Conservation (phyloP, 768 basidiomycete genomes). For the Serendipita indica region DNA sequence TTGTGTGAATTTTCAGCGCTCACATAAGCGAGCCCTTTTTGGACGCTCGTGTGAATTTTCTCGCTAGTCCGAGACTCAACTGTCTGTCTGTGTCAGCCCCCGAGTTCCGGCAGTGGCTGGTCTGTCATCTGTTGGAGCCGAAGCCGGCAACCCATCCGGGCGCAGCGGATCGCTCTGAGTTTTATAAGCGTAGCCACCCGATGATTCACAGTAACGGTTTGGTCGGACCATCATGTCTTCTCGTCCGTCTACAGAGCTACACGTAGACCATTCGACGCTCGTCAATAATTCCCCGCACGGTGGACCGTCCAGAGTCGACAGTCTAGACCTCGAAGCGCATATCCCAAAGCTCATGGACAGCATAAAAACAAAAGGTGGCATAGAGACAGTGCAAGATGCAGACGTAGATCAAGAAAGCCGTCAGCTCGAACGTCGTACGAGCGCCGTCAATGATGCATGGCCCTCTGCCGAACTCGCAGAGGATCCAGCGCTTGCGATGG, state of each 20-base stretch:
- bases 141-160: too few species aligned
- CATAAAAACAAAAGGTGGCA: neutral
- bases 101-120: too few species aligned
- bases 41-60: too few species aligned
- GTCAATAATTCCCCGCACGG: neutral
- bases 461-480: neutral
- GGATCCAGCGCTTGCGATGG: neutral
- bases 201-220: too few species aligned
- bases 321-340: neutral
- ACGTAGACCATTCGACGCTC: constrained; percentile 3
- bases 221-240: too few species aligned
- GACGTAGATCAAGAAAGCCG: neutral
- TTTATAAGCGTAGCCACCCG: too few species aligned
- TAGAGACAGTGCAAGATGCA: neutral
- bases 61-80: too few species aligned
- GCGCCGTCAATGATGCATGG: constrained; percentile 5
- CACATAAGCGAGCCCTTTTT: too few species aligned
- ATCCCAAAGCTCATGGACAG: neutral
- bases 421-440: neutral
- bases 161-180: too few species aligned
- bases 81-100: too few species aligned
- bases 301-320: neutral
- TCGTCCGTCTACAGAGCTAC: neutral
- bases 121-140: too few species aligned
- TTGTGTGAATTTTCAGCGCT: too few species aligned